These are phyloP conservation scores for Trypanosoma theileri DNA, from an alignment of 208 protist species.

Conservation along the genomic window DNA sequence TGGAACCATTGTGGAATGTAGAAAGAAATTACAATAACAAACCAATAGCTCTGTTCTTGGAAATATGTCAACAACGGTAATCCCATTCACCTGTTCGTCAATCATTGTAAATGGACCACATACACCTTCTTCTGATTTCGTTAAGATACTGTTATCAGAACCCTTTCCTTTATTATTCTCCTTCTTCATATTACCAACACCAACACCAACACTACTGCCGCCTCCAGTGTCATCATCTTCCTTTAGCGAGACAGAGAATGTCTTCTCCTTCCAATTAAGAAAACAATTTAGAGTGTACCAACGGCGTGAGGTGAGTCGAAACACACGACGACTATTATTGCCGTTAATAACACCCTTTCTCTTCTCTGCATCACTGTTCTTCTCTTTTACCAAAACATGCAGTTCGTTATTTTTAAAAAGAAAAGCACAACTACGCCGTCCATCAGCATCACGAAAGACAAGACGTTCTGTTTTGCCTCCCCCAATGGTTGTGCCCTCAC, in stretches of 20 bases:
- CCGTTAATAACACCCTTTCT: background rate
- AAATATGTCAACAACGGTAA: slow-evolving; percentile 37
- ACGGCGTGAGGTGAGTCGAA: slow-evolving; percentile 15
- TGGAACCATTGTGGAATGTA: background rate
- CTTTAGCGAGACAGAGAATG: slow-evolving; percentile 20
- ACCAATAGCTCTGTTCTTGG: slow-evolving; percentile 37
- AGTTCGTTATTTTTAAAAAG: slow-evolving; percentile 23
- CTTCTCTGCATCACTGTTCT: background rate
- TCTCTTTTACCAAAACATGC: slow-evolving; percentile 3
- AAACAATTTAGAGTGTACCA: slow-evolving; percentile 28
- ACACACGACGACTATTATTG: background rate
- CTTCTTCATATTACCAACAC: too few relatives aligned
- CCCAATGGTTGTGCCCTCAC: background rate
- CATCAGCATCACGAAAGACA: slow-evolving; percentile 27
- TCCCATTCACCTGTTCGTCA: slow-evolving; percentile 21
- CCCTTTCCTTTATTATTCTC: background rate
- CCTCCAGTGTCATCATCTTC: background rate
- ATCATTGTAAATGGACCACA: slow-evolving; percentile 24
- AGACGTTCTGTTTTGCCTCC: slow-evolving; percentile 25
- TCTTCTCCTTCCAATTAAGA: slow-evolving; percentile 29
- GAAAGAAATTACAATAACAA: slow-evolving; percentile 45
- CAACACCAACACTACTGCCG: background rate
- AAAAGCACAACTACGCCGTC: slow-evolving; percentile 31
- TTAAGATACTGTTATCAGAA: background rate
- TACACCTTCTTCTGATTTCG: background rate